These are phyloP conservation scores for Bipolaris sorokiniana DNA, from an alignment of 2,329 filamentous ascomycete species.

Conservation along the genomic window DNA sequence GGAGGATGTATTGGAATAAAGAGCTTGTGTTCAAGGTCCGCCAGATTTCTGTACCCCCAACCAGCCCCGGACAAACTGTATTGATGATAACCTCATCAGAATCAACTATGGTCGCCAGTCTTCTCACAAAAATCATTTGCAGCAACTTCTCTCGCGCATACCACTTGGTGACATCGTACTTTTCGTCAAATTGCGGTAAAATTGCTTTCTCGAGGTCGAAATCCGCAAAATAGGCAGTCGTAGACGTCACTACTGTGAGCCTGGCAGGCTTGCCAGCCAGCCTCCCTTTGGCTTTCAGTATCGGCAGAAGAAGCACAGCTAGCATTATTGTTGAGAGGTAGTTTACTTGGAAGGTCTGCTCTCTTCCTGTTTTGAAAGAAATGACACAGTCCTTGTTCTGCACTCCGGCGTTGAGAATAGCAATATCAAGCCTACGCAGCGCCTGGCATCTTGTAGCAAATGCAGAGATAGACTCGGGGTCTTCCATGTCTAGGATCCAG, in stretches of 20 bases:
- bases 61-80: slow-evolving; percentile 54
- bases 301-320: slow-evolving; percentile 55
- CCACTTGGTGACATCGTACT: slow-evolving; percentile 16
- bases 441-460: slow-evolving; percentile 25
- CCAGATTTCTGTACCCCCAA: slow-evolving; percentile 3
- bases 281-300: slow-evolving; percentile 22
- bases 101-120: slow-evolving; percentile 22
- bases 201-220: neutral
- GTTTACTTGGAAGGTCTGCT: slow-evolving; percentile 60
- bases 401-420: slow-evolving; percentile 49
- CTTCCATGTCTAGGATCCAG: slow-evolving; percentile 36
- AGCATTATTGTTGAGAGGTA: slow-evolving; percentile 61
- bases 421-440: slow-evolving; percentile 27
- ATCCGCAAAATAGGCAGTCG: slow-evolving; percentile 5
- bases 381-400: slow-evolving; percentile 5
- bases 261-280: slow-evolving; percentile 4
- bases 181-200: slow-evolving; percentile 7
- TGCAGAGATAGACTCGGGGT: slow-evolving; percentile 26
- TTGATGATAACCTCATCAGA: slow-evolving; percentile 50
- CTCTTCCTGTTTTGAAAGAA: slow-evolving; percentile 30
- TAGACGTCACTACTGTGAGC: slow-evolving; percentile 6
- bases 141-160: slow-evolving; percentile 32
- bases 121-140: slow-evolving; percentile 23
- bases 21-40: neutral
- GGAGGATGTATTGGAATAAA: neutral